phyloP scores from a whole-genome alignment of 257 asterid genomes.

The Cruciata laevipes region DNA sequence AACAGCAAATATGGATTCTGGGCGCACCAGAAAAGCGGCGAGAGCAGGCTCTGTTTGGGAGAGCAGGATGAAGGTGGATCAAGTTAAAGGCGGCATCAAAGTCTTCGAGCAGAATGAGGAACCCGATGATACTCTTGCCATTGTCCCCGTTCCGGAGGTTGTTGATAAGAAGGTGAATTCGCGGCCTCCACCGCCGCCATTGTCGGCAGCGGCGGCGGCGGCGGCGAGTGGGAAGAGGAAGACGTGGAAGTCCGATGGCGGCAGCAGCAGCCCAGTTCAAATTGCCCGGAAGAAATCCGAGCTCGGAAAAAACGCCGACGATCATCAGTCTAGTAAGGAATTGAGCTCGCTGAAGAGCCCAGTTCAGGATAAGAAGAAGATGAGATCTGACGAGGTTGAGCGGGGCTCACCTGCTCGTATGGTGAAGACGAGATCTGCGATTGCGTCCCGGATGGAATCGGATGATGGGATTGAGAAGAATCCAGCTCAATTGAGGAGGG shows the following conservation, averaged over 20 bases:
- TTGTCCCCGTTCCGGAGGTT: slow-evolving; percentile 21
- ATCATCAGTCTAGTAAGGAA: slow-evolving; percentile 21
- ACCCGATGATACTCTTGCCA: slow-evolving; percentile 9
- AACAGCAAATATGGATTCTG: slow-evolving; percentile 36
- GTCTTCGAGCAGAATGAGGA: slow-evolving; percentile 39
- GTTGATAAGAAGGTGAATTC: slow-evolving; percentile 20
- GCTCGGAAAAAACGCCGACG: slow-evolving; percentile 34
- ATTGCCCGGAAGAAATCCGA: slow-evolving; percentile 57
- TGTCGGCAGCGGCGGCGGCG: slow-evolving; percentile 1
- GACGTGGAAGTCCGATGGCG: slow-evolving; percentile 62
- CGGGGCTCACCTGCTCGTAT: not conserved
- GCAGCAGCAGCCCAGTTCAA: slow-evolving; percentile 43
- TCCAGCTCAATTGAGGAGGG: slow-evolving; percentile 13
- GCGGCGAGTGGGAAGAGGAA: slow-evolving; percentile 48
- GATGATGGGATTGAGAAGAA: slow-evolving; percentile 12
- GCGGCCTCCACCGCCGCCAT: slow-evolving; percentile 16
- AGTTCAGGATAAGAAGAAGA: slow-evolving; percentile 30
- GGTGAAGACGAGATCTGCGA: slow-evolving; percentile 17
- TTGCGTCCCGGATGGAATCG: slow-evolving; percentile 16
- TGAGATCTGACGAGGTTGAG: slow-evolving; percentile 22
- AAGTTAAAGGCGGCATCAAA: slow-evolving; percentile 64
- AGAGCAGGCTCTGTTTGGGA: slow-evolving; percentile 93
- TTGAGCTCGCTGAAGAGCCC: slow-evolving; percentile 34
- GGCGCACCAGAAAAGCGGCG: slow-evolving; percentile 22
- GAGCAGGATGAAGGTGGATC: slow-evolving; percentile 66